phyloP scores from a whole-genome alignment of 441 rosid species.

The Gossypium gossypioides region DNA sequence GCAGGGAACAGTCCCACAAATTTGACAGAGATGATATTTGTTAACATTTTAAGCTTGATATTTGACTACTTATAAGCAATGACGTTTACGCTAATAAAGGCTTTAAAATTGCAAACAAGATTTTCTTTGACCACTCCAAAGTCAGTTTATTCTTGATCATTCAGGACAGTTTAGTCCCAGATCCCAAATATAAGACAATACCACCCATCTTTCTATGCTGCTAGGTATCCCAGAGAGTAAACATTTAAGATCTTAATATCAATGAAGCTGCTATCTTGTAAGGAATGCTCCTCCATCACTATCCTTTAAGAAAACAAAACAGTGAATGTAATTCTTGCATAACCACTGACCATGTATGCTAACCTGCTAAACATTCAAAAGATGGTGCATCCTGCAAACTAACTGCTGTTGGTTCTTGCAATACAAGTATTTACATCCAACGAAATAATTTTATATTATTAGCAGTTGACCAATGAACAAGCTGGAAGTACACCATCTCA shows the following conservation, averaged over 20 bases:
- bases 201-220: slow-evolving; percentile 12
- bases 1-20: slow-evolving; percentile 1
- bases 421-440: slow-evolving; percentile 1
- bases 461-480: not conserved
- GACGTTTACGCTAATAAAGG: not conserved
- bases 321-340: slow-evolving; percentile 8
- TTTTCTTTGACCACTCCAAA: not conserved
- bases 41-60: not conserved
- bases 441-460: not conserved
- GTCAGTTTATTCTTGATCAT: not conserved
- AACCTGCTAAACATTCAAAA: slow-evolving; percentile 15
- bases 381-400: slow-evolving; percentile 11
- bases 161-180: not conserved
- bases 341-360: slow-evolving; percentile 2
- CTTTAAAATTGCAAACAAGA: not conserved
- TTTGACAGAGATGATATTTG: not conserved
- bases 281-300: not conserved
- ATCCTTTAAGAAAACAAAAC: not conserved
- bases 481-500: not conserved
- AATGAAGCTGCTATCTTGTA: not conserved
- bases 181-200: slow-evolving; percentile 8
- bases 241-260: slow-evolving; percentile 9
- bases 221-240: slow-evolving; percentile 4
- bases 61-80: not conserved
- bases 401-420: slow-evolving; percentile 3